Percentiles rank a stretch among this genome's conserved stretches.
Conservation (phyloP, 495 filamentous ascomycete genomes). For the Lepraria neglecta region DNA sequence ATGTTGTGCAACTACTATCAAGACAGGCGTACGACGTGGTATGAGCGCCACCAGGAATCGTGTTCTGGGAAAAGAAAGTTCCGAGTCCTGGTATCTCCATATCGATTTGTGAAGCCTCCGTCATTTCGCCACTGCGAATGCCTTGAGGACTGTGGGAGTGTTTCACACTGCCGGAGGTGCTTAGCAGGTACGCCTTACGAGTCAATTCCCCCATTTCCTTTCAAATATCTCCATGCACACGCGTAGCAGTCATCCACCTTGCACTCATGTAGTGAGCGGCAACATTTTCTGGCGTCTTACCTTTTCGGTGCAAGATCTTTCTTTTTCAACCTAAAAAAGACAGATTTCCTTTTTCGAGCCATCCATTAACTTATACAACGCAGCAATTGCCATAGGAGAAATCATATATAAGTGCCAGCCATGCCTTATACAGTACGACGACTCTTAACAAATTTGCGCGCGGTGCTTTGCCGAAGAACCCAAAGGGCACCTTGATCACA, state of each 20-base stretch:
- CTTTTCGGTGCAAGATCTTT: too few relatives aligned
- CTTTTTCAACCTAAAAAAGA: too few relatives aligned
- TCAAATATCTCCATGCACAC: too few relatives aligned
- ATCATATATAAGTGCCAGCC: background rate
- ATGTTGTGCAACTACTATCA: background rate
- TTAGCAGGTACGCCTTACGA: background rate
- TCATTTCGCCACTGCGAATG: background rate
- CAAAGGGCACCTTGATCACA: background rate
- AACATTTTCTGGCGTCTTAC: too few relatives aligned
- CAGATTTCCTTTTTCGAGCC: background rate
- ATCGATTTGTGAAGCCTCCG: background rate
- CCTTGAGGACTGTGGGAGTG: background rate
- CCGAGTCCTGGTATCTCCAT: background rate
- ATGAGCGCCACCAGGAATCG: background rate
- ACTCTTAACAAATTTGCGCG: background rate
- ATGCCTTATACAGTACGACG: background rate
- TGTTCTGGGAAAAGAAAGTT: background rate
- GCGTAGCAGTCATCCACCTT: too few relatives aligned
- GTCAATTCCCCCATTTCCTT: background rate
- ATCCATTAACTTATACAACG: background rate
- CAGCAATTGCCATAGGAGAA: conserved; percentile 3
- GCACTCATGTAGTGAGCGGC: too few relatives aligned
- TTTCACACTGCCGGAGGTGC: conserved; percentile 2
- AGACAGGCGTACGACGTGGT: background rate
- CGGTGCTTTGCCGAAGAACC: background rate